A percentile compares a stretch with the other conserved stretches of the same genome.
phyloP scores from a whole-genome alignment of 352 stramenopile species.

The Pythium scleroteichum region DNA sequence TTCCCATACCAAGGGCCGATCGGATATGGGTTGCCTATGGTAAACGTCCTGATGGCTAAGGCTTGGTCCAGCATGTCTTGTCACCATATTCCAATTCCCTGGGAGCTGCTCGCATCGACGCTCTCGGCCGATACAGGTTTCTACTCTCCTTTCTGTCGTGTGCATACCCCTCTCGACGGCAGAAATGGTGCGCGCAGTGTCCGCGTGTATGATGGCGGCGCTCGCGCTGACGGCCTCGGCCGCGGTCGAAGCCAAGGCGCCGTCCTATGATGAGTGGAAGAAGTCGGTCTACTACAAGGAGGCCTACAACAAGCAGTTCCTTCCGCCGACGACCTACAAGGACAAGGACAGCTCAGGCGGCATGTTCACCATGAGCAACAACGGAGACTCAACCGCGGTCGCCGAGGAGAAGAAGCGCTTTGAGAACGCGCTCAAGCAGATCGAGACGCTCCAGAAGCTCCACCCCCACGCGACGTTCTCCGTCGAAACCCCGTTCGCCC shows the following conservation, averaged over 20 bases:
- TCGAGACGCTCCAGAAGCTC: conserved; percentile 44
- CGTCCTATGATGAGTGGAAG: conserved; percentile 23
- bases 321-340: conserved; percentile 23
- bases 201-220: conserved; percentile 10
- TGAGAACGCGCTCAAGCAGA: conserved; percentile 36
- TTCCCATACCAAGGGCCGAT: conserved; percentile 1
- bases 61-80: not conserved
- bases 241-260: conserved; percentile 5
- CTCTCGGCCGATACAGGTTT: conserved; percentile 2
- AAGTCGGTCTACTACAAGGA: conserved; percentile 27
- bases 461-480: conserved; percentile 61
- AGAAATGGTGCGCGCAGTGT: conserved; percentile 17
- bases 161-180: not conserved
- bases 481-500: conserved; percentile 55
- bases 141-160: not conserved
- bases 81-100: conserved; percentile 21
- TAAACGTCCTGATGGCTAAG: conserved; percentile 1
- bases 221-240: conserved; percentile 7
- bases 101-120: conserved; percentile 18
- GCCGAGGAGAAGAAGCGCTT: conserved; percentile 54
- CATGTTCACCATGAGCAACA: conserved; percentile 33
- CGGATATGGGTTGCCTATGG: not conserved
- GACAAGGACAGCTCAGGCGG: conserved; percentile 12
- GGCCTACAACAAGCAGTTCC: conserved; percentile 31
- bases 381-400: conserved; percentile 6